Evolutionary conservation across 1,139 yeast genomes (phyloP), one percentile per base, ranked within the genome.

Genomic region (Starmera stellimalicola): DNA sequence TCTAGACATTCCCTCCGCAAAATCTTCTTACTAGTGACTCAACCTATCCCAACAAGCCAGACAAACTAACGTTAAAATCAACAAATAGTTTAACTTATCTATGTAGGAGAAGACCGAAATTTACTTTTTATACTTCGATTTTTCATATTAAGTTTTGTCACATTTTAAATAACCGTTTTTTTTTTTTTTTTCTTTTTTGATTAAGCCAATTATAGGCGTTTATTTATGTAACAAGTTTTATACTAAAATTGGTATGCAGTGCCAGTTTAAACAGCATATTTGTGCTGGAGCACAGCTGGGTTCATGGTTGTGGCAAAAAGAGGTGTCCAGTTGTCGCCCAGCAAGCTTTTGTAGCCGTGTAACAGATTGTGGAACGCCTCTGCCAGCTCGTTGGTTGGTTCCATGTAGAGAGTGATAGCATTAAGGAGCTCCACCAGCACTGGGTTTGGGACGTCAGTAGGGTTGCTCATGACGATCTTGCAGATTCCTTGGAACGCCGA

Each of bases 401-500:
- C 64, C 22, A 55, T 51, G 52, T 82, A 84, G 44, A 64, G 63
- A 0, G 79, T 84, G 34, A 84, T 68, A 37, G 87, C 72, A 33
- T 72, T 72, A 27, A 83, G 57, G 41, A 84, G 76, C 29, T 65
- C 60, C 24, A 73, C 65, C 38, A 83, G 62, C 32, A 68, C 63
- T 45, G 62, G 62, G 12, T 65, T 55, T 1, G 74, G 72, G 35
- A 84, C 61, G 0, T 79, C 83, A 30, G 71, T 69, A 1, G 95
- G 94, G 50, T 81, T 79, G 16, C 62, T 58, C 30, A 68, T 63
- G n/a, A 84, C 66, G 27, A 73, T 67, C 37, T 69, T 68, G 48
- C 84, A 68, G 77, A 85, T 77, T 4, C 95, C 95, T 39, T 66
- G 66, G 53, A 79, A 81, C 2, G 88, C 77, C 4, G 84, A 68